Conservation (phyloP, 805 yeast species). For the Tetrapisispora arboricola region DNA sequence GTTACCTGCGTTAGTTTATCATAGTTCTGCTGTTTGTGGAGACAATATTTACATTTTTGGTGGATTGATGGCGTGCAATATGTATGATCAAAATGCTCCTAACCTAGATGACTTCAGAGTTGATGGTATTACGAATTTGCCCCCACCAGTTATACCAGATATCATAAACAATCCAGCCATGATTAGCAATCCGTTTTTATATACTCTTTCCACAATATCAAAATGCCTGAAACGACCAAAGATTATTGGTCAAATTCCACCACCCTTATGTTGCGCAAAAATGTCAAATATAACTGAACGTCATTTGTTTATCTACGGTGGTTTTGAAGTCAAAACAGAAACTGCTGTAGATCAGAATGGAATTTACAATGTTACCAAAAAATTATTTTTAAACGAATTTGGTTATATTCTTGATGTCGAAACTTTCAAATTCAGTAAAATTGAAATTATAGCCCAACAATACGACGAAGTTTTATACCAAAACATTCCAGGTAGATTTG, state of each 20-base stretch:
- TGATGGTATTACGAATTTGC: slow-evolving; percentile 34
- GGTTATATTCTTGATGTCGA: slow-evolving; percentile 51
- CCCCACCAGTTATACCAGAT: slow-evolving; percentile 35
- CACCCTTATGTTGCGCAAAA: slow-evolving; percentile 40
- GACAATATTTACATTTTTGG: slow-evolving; percentile 36
- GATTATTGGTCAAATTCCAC: slow-evolving; percentile 38
- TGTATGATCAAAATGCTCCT: slow-evolving; percentile 20
- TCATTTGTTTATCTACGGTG: slow-evolving; percentile 61
- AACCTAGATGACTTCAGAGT: slow-evolving; percentile 30
- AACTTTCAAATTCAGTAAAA: slow-evolving; percentile 39
- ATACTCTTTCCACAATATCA: slow-evolving; percentile 33
- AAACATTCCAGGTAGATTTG: slow-evolving; percentile 31
- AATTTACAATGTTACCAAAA: slow-evolving; percentile 30
- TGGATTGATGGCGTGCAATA: slow-evolving; percentile 31
- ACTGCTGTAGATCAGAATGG: slow-evolving; percentile 26
- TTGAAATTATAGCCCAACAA: slow-evolving; percentile 31
- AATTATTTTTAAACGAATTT: slow-evolving; percentile 39
- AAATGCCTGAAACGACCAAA: slow-evolving; percentile 29
- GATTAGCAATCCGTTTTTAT: slow-evolving; percentile 32
- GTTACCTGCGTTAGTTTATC: slow-evolving; percentile 37
- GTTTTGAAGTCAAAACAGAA: slow-evolving; percentile 39
- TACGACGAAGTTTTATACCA: slow-evolving; percentile 24
- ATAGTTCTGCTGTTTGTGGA: slow-evolving; percentile 32
- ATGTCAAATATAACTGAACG: slow-evolving; percentile 43
- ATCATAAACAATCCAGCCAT: slow-evolving; percentile 36